Evolutionary conservation across 345 rosid genomes (phyloP), one percentile per base, ranked within the genome.

Genomic region (Aurinia saxatilis): DNA sequence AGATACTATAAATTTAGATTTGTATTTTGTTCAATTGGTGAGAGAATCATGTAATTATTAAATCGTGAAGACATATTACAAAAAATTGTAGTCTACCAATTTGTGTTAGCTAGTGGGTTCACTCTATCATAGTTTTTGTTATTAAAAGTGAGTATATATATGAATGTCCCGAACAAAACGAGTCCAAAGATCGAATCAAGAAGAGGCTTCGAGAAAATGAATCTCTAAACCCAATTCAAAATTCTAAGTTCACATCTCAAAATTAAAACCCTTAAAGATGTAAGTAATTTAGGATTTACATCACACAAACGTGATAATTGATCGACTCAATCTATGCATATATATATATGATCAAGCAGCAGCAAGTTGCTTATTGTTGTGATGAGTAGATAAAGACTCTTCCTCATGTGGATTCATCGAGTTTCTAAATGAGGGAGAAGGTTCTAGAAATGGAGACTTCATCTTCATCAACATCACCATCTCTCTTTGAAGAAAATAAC

Each of bases 401-500:
- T 70, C 74, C 8, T 70, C 74, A 1, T 10, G 19, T 30, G 50
- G 50, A 70, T 39, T 55, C 68, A 70, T 62, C 21, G 63, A 63
- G 50, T 58, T 47, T 62, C 44, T 56, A 25, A 47, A 16, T 4
- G 70, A n/a, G 1, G 33, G 60, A 14, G 57, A 55, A 60, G 81
- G 75, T 39, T 63, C 58, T 4, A 47, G 1, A 37, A 44, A 44
- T 27, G 44, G 11, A 33, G 81, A 67, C 60, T 78, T 77, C 50
- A 70, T 55, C 57, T 67, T 48, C 78, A 73, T 71, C 54, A 79
- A 74, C 35, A 70, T 41, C 63, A 67, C 45, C 79, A 80, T 68
- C 49, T 86, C 81, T 30, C 61, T 77, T 14, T 76, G 81, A 17
- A 86, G 88, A 71, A 75, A 69, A 54, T 71, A 63, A 50, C 74